Base-by-base conservation (phyloP, 768 basidiomycete genomes). In the Arthromyces matolae region DNA sequence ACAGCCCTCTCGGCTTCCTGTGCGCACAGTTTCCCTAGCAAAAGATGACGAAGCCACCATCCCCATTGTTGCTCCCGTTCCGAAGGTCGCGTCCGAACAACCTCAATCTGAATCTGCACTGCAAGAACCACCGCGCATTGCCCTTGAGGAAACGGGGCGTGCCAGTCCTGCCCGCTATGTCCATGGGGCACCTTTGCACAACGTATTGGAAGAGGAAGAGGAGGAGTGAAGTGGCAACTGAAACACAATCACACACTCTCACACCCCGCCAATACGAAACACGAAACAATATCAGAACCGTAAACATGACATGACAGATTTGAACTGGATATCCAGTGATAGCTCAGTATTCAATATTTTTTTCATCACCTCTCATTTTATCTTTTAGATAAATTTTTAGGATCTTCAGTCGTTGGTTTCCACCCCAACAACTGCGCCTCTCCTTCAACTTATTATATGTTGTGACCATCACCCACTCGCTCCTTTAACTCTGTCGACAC, bases 101-200 rank as follows among this genome's bases (percentile, higher is more conserved):
- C n/a, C n/a, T n/a, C n/a, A n/a, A n/a, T n/a, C n/a, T n/a, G n/a
- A n/a, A n/a, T n/a, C n/a, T n/a, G n/a, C 53, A 49, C 52, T 52
- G 18, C 52, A 67, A 10, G 68, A 73, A 25, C 64, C 64, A 3
- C 70, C 71, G 5, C 60, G 57, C 1, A 37, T 71, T 6, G 50
- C 66, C 8, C 55, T 71, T 13, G 69, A 70, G n/a, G 80, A 81
- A 16, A 64, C 71, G 7, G 81, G 81, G 4, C 72, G 79, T n/a
- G 70, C 66, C 16, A 86, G 83, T 56, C 86, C 86, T 9, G 78
- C 64, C 27, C 79, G 88, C 34, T 93, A 93, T 60, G 63, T 89
- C 12, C 90, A 93, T 57, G 90, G 90, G 20, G 86, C 87, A 7
- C 90, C 90, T 23, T 72, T 93, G 58, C 87, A 91, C 54, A 92